A percentile compares a stretch with the other conserved stretches of the same genome.
These are phyloP conservation scores for Botryobasidium botryosum DNA, from an alignment of 768 basidiomycete genomes.

Conservation along the genomic window DNA sequence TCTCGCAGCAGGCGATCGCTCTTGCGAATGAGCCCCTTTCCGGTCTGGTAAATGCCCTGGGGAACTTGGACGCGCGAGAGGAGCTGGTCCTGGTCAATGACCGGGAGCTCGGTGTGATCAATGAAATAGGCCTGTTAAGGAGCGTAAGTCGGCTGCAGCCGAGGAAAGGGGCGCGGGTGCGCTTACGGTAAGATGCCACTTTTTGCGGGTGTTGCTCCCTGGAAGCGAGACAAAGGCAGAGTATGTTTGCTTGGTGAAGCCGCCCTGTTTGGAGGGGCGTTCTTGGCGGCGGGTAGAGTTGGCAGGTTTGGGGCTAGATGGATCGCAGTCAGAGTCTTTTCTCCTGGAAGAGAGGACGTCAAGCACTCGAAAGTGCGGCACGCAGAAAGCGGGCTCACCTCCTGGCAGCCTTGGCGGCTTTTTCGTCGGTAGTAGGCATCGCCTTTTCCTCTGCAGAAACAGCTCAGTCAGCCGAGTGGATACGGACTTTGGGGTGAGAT, in stretches of 20 bases:
- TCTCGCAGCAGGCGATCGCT: too few species aligned
- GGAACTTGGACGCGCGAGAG: conserved; percentile 51
- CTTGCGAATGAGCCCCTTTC: conserved; percentile 28
- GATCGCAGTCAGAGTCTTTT: background rate
- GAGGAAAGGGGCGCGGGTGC: conserved; percentile 53
- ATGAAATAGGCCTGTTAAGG: background rate
- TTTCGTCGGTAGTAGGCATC: conserved; percentile 62
- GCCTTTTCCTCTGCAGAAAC: conserved; percentile 43
- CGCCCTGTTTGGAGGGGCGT: conserved; percentile 58
- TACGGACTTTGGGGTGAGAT: too few species aligned
- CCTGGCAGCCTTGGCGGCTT: conserved; percentile 65
- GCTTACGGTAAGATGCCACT: conserved; percentile 44
- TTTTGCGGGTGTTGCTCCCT: conserved; percentile 32
- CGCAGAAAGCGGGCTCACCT: conserved; percentile 36
- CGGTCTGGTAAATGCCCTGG: conserved; percentile 54
- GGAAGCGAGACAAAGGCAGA: conserved; percentile 57
- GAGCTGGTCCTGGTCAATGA: conserved; percentile 59
- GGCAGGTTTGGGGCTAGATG: conserved; percentile 27
- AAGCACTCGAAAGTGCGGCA: conserved; percentile 16
- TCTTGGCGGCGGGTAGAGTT: conserved; percentile 47
- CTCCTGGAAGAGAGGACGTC: background rate
- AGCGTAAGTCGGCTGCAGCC: conserved; percentile 24
- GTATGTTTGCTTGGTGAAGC: conserved; percentile 76
- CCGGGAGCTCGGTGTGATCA: conserved; percentile 41
- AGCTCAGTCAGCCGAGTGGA: background rate